These are phyloP conservation scores for Coemansia pectinata DNA, from an alignment of 192 early-diverging fungal genomes.

Conservation along the genomic window DNA sequence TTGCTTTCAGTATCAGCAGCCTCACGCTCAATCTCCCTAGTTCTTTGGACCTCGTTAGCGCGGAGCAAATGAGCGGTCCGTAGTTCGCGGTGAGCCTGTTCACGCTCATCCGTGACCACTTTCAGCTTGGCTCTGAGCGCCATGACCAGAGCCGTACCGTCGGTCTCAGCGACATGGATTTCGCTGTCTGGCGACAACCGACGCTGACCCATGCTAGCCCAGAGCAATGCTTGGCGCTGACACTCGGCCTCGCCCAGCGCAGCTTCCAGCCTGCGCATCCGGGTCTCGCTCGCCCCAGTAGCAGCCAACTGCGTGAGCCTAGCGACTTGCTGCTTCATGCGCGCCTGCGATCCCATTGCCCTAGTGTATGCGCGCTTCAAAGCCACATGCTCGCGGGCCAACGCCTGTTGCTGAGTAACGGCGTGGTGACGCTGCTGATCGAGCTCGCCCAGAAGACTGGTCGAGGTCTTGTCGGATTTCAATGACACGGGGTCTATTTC, in stretches of 20 bases:
- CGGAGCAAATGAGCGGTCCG: constrained; percentile 42
- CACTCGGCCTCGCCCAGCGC: constrained; percentile 52
- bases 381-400: constrained; percentile 36
- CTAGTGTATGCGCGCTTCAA: constrained; percentile 41
- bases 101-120: constrained; percentile 25
- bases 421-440: constrained; percentile 37
- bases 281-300: constrained; percentile 31
- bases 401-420: constrained; percentile 28
- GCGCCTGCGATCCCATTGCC: constrained; percentile 28
- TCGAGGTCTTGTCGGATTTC: constrained; percentile 29
- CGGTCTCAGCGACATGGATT: background rate
- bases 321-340: constrained; percentile 54
- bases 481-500: constrained; percentile 13
- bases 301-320: constrained; percentile 50
- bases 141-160: constrained; percentile 27
- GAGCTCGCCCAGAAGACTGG: constrained; percentile 51
- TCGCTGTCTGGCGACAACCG: background rate
- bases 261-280: constrained; percentile 47
- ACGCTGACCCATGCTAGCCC: constrained; percentile 45
- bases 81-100: constrained; percentile 45
- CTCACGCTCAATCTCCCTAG: constrained; percentile 44
- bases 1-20: constrained; percentile 28
- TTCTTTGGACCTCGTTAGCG: constrained; percentile 43
- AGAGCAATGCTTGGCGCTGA: constrained; percentile 43
- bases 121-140: constrained; percentile 36